Evolutionary conservation across 257 asterid genomes (phyloP).

Genomic region (Thymus mandschuricus): DNA sequence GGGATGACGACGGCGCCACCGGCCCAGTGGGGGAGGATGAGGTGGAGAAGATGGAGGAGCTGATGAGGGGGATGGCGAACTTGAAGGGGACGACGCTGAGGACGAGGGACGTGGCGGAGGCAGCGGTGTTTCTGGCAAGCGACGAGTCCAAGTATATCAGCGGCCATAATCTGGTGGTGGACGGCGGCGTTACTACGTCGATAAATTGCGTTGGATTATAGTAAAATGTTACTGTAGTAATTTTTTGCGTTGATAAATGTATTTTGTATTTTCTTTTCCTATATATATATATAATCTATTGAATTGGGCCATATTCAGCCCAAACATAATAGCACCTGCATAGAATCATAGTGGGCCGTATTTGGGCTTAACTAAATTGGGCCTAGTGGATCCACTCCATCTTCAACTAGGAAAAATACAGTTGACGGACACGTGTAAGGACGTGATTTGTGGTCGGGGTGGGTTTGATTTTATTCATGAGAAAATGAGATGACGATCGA

Average conservation of each 20-base stretch:
- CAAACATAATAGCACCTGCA: too few species aligned
- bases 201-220: slow-evolving; percentile 54
- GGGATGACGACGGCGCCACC: slow-evolving; percentile 24
- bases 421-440: neutral
- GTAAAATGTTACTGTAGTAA: neutral
- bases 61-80: slow-evolving; percentile 62
- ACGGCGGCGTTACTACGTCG: slow-evolving; percentile 66
- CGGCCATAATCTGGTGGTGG: slow-evolving; percentile 68
- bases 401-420: neutral
- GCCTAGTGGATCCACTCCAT: too few species aligned
- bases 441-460: too few species aligned
- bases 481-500: too few species aligned
- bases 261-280: too few species aligned
- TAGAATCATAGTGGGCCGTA: too few species aligned
- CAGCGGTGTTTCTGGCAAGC: slow-evolving; percentile 58
- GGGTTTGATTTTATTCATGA: too few species aligned
- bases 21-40: slow-evolving; percentile 37
- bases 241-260: neutral
- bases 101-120: slow-evolving; percentile 59
- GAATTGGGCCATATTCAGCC: too few species aligned
- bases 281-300: too few species aligned
- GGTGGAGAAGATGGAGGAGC: slow-evolving; percentile 67
- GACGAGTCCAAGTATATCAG: slow-evolving; percentile 63
- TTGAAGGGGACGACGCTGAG: slow-evolving; percentile 52
- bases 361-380: too few species aligned